Percentiles rank a stretch among this genome's conserved stretches.
Evolutionary conservation across 2,329 filamentous ascomycete species (phyloP).

Genomic region (Diplodia intermedia): DNA sequence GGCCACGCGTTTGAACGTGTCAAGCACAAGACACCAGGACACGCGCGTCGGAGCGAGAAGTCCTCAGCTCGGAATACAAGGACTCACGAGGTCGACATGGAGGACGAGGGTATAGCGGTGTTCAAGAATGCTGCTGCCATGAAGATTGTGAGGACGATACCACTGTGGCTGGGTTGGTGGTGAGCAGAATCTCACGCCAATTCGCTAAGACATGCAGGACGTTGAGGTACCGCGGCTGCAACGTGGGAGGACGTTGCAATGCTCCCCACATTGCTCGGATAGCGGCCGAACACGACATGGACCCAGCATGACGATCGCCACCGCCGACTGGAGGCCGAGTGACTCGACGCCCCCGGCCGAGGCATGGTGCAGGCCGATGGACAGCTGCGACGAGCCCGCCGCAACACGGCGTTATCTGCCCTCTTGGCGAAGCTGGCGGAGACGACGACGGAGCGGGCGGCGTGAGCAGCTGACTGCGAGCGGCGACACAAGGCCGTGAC

Average conservation of each 20-base stretch:
- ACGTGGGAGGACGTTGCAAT: conserved; percentile 6
- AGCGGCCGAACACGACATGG: conserved; percentile 3
- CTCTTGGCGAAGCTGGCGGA: not conserved
- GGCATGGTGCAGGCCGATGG: not conserved
- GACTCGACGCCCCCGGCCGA: no score
- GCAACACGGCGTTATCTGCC: no score
- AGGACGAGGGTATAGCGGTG: not conserved
- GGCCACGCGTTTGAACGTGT: not conserved
- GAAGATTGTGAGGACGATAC: conserved; percentile 14
- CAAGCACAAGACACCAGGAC: not conserved
- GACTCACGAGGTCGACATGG: not conserved
- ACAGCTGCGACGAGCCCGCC: no score
- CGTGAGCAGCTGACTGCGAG: conserved; percentile 4
- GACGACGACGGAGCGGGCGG: not conserved
- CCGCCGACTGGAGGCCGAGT: not conserved
- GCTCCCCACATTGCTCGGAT: conserved; percentile 6
- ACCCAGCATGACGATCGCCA: conserved; percentile 24
- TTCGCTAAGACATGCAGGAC: conserved; percentile 24
- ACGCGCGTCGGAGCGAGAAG: not conserved
- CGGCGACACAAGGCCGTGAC: not conserved
- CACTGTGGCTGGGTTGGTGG: conserved; percentile 15
- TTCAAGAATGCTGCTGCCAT: not conserved
- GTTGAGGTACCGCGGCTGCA: conserved; percentile 13
- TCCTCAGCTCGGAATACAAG: not conserved
- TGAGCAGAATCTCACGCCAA: not conserved